Conservation (phyloP, 2,329 filamentous ascomycete genomes). For the Camptophora hylomeconis region DNA sequence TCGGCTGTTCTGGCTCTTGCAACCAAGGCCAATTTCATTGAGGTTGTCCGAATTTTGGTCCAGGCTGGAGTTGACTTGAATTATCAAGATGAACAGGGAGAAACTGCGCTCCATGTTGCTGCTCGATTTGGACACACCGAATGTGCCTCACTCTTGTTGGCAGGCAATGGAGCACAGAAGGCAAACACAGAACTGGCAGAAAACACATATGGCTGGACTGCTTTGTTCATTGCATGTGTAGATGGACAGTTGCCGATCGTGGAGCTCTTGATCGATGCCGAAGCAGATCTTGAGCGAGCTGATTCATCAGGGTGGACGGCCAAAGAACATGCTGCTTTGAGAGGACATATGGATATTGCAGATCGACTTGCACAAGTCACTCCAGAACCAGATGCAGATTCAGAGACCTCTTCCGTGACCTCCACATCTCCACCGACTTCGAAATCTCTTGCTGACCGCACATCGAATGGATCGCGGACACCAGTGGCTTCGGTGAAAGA, state of each 20-base stretch:
- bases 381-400: constrained; percentile 24
- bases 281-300: constrained; percentile 57
- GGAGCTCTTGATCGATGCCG: constrained; percentile 62
- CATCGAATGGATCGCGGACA: constrained; percentile 23
- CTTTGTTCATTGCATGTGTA: constrained; percentile 84
- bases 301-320: constrained; percentile 92
- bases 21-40: constrained; percentile 71
- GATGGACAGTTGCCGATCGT: constrained; percentile 70
- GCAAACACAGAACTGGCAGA: constrained; percentile 66
- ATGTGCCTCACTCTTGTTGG: constrained; percentile 64
- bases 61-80: constrained; percentile 87
- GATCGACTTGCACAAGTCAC: constrained; percentile 49
- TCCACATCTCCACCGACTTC: constrained; percentile 22
- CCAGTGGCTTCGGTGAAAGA: constrained; percentile 31
- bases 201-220: constrained; percentile 82
- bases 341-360: constrained; percentile 77
- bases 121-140: constrained; percentile 75
- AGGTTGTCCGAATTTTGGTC: constrained; percentile 76
- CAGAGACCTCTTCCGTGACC: constrained; percentile 22
- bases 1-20: constrained; percentile 80
- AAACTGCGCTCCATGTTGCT: constrained; percentile 84
- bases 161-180: constrained; percentile 57
- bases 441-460: constrained; percentile 29
- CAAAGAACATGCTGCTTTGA: constrained; percentile 79
- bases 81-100: constrained; percentile 77